These are phyloP conservation scores for Ajuga chamaepitys DNA, from an alignment of 257 asterid genomes.

Conservation along the genomic window DNA sequence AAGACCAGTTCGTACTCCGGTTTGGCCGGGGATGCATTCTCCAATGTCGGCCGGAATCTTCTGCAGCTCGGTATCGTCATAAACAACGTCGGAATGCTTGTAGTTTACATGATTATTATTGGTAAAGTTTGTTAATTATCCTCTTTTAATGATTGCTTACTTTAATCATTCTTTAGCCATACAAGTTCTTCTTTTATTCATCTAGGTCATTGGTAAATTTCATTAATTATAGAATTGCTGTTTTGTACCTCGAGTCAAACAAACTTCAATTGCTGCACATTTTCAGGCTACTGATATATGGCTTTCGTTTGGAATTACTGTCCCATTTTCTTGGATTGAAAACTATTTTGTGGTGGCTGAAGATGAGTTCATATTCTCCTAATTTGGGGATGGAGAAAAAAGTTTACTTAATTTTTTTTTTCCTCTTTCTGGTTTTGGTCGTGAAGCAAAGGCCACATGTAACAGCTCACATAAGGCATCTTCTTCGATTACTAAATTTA, in stretches of 20 bases:
- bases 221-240: not conserved
- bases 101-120: constrained; percentile 80
- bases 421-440: constrained; percentile 10
- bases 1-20: constrained; percentile 64
- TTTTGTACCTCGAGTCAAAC: not conserved
- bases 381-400: not conserved
- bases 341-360: no score
- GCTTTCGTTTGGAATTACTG: not conserved
- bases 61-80: constrained; percentile 65
- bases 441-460: constrained; percentile 16
- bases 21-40: constrained; percentile 59
- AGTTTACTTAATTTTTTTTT: not conserved
- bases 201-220: not conserved
- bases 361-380: not conserved
- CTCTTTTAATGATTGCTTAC: not conserved
- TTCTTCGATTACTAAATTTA: constrained; percentile 5
- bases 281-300: not conserved
- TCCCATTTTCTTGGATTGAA: not conserved
- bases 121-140: constrained; percentile 30
- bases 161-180: not conserved
- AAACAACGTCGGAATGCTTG: constrained; percentile 68
- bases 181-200: not conserved
- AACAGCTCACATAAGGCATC: constrained; percentile 19
- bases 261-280: not conserved
- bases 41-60: constrained; percentile 50